Evolutionary conservation across 768 basidiomycete genomes (phyloP).

Genomic region (Tulasnella sp.): DNA sequence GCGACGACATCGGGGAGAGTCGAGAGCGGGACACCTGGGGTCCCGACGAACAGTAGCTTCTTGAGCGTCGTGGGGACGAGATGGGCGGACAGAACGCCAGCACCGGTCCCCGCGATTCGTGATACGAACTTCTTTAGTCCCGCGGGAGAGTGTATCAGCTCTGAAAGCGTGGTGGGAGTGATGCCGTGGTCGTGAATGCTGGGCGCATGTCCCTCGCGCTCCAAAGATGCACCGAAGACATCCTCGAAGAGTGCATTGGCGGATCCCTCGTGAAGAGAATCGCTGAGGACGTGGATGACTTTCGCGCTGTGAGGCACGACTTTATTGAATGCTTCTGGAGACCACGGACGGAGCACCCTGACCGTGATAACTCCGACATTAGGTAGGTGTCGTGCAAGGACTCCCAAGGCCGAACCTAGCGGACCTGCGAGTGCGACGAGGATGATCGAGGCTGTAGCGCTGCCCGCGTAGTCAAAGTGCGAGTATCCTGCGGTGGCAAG

Average conservation of each 20-base stretch:
- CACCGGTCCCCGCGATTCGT: conserved; percentile 21
- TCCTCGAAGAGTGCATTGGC: conserved; percentile 63
- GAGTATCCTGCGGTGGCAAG: conserved; percentile 50
- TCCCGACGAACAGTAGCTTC: conserved; percentile 51
- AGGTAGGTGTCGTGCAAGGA: conserved; percentile 32
- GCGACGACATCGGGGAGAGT: conserved; percentile 40
- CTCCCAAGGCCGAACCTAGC: conserved; percentile 51
- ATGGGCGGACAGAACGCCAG: conserved; percentile 22
- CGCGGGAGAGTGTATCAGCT: conserved; percentile 20
- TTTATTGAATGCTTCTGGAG: conserved; percentile 46
- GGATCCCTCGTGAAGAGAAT: conserved; percentile 50
- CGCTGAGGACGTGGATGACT: conserved; percentile 63
- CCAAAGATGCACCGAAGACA: conserved; percentile 35
- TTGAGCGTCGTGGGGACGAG: conserved; percentile 27
- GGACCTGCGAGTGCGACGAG: conserved; percentile 69
- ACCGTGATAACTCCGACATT: conserved; percentile 60
- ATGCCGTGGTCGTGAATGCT: conserved; percentile 4
- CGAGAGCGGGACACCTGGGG: conserved; percentile 44
- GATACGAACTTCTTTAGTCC: conserved; percentile 23
- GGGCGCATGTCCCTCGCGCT: conserved; percentile 1
- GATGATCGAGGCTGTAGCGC: conserved; percentile 47
- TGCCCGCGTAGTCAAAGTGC: conserved; percentile 70
- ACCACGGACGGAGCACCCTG: conserved; percentile 78
- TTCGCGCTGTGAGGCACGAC: conserved; percentile 49
- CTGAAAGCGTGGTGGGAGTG: conserved; percentile 16